phyloP scores from a whole-genome alignment of 2,329 filamentous ascomycete genomes.

The Paraphoma chrysanthemicola region DNA sequence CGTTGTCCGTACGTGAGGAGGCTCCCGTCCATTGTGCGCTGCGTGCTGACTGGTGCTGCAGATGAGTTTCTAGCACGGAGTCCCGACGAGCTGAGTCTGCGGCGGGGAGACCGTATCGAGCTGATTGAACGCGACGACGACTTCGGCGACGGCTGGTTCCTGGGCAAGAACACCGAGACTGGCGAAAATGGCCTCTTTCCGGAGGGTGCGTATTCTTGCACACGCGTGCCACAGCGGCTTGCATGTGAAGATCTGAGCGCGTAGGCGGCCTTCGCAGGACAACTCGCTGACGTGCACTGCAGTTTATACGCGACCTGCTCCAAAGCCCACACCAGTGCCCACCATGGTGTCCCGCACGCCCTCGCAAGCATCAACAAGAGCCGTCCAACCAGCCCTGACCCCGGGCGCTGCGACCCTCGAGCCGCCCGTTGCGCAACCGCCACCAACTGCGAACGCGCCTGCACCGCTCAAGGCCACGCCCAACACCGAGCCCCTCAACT shows the following conservation, averaged over 20 bases:
- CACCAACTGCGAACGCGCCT: conserved; percentile 17
- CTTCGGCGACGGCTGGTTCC: conserved; percentile 87
- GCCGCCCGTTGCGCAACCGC: conserved; percentile 19
- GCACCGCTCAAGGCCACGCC: conserved; percentile 23
- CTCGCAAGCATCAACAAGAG: conserved; percentile 29
- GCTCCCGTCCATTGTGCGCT: not conserved
- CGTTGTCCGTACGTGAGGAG: conserved; percentile 70
- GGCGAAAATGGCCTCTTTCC: conserved; percentile 81
- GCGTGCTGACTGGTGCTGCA: conserved; percentile 48
- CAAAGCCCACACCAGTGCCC: conserved; percentile 51
- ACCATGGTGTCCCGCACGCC: conserved; percentile 38
- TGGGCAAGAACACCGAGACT: conserved; percentile 76
- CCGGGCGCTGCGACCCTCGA: conserved; percentile 27
- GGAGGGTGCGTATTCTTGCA: conserved; percentile 66
- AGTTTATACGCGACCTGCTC: conserved; percentile 69
- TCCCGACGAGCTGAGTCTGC: conserved; percentile 88
- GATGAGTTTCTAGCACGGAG: conserved; percentile 93
- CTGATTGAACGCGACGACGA: conserved; percentile 86
- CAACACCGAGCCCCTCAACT: conserved; percentile 40
- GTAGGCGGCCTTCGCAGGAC: not conserved
- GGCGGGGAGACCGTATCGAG: conserved; percentile 84
- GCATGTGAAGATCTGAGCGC: conserved; percentile 1
- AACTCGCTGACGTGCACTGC: conserved; percentile 23
- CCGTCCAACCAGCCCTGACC: conserved; percentile 11
- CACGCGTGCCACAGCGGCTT: not conserved